Evolutionary conservation across 139 green algal species (phyloP).

Genomic region (Volvox africanus): DNA sequence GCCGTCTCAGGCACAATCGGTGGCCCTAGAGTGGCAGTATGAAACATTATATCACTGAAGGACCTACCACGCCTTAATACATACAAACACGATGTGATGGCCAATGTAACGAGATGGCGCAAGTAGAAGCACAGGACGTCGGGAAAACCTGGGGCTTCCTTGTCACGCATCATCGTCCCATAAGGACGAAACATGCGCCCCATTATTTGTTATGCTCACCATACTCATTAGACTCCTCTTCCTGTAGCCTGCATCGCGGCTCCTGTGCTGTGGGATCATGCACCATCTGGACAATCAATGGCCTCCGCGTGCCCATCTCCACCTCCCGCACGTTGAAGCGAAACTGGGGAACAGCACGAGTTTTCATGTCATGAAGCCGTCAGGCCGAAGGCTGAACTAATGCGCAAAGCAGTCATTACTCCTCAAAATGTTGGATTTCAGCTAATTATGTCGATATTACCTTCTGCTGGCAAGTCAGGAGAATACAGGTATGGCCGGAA

Average conservation of each 20-base stretch:
- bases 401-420: too few species aligned
- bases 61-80: not conserved
- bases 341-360: constrained; percentile 68
- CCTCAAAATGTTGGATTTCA: too few species aligned
- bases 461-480: too few species aligned
- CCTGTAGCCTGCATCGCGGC: constrained; percentile 88
- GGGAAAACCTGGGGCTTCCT: not conserved
- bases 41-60: not conserved
- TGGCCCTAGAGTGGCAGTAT: constrained; percentile 40
- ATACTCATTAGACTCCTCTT: constrained; percentile 89
- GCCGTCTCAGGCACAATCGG: constrained; percentile 81
- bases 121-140: too few species aligned
- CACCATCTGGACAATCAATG: constrained; percentile 88
- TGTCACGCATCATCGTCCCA: not conserved
- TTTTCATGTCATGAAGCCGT: not conserved
- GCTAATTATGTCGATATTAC: too few species aligned
- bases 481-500: too few species aligned
- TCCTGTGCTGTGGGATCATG: constrained; percentile 82
- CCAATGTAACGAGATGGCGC: too few species aligned
- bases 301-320: constrained; percentile 93
- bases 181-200: not conserved
- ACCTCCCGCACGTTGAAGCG: constrained; percentile 92
- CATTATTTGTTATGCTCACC: constrained; percentile 26
- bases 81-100: not conserved
- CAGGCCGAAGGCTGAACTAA: too few species aligned